phyloP scores from a whole-genome alignment of 2,329 filamentous ascomycete species.

The Pyricularia pennisetigena region DNA sequence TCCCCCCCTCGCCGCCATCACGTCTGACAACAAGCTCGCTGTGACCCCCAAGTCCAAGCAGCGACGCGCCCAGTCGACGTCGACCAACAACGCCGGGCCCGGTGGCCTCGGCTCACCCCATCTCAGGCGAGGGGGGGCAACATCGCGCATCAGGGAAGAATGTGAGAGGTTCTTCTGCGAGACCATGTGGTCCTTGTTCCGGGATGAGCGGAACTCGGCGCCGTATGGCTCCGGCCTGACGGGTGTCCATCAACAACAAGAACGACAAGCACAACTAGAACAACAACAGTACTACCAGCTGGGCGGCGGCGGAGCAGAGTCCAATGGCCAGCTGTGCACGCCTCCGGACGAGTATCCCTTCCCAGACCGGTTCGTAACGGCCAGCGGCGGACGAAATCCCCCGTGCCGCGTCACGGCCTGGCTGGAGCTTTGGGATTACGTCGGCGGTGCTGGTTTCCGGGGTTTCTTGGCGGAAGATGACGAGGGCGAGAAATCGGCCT shows the following conservation, averaged over 20 bases:
- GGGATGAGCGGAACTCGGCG: slow-evolving; percentile 80
- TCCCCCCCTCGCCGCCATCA: slow-evolving; percentile 75
- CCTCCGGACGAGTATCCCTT: slow-evolving; percentile 36
- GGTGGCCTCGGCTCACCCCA: slow-evolving; percentile 18
- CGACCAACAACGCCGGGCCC: slow-evolving; percentile 26
- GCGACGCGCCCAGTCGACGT: slow-evolving; percentile 19
- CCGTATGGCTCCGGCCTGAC: slow-evolving; percentile 77
- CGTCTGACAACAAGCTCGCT: slow-evolving; percentile 57
- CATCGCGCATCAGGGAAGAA: slow-evolving; percentile 95
- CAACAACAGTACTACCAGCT: slow-evolving; percentile 9
- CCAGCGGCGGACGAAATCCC: slow-evolving; percentile 7
- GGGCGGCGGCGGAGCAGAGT: background rate
- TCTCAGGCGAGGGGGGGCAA: slow-evolving; percentile 69
- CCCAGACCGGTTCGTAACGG: slow-evolving; percentile 13
- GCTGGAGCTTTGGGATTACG: slow-evolving; percentile 80
- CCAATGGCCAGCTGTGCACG: slow-evolving; percentile 21
- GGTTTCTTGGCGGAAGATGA: slow-evolving; percentile 66
- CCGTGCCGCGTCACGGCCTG: slow-evolving; percentile 43
- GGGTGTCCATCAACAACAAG: slow-evolving; percentile 50
- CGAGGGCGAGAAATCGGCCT: slow-evolving; percentile 56
- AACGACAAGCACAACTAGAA: slow-evolving; percentile 12
- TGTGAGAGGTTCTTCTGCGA: slow-evolving; percentile 99
- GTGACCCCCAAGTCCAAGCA: slow-evolving; percentile 46
- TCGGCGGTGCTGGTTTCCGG: slow-evolving; percentile 72
- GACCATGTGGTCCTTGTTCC: slow-evolving; percentile 87